These are phyloP conservation scores for Mycena sp. DNA, from an alignment of 1,284 basidiomycete genomes.

Conservation along the genomic window DNA sequence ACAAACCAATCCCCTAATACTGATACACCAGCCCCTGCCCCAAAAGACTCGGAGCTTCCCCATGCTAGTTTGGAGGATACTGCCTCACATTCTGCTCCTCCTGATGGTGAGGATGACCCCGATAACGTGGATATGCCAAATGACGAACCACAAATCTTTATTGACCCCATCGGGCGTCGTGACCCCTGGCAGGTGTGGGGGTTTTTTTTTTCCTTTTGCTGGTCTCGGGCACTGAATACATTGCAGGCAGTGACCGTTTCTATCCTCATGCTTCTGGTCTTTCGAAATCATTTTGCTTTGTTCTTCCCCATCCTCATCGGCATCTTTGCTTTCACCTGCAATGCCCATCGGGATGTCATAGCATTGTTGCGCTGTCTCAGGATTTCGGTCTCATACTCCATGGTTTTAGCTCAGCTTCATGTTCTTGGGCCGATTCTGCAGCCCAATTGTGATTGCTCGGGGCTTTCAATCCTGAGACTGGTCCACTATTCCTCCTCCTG, in stretches of 20 bases:
- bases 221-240: background rate
- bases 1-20: too few relatives aligned
- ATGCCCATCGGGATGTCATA: constrained; percentile 26
- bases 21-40: too few relatives aligned
- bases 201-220: background rate
- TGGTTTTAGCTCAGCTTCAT: constrained; percentile 22
- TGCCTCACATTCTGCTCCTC: too few relatives aligned
- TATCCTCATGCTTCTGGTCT: constrained; percentile 14
- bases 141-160: background rate
- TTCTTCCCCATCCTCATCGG: constrained; percentile 16
- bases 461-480: background rate
- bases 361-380: constrained; percentile 24
- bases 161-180: background rate
- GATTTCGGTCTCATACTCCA: constrained; percentile 25
- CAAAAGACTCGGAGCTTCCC: too few relatives aligned
- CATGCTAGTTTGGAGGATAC: too few relatives aligned
- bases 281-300: constrained; percentile 19
- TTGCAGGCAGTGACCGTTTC: constrained; percentile 12
- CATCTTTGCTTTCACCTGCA: constrained; percentile 19
- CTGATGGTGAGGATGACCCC: background rate
- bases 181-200: constrained; percentile 26
- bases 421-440: constrained; percentile 20
- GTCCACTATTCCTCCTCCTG: constrained; percentile 26
- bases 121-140: background rate
- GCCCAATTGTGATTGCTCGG: constrained; percentile 3